These are phyloP conservation scores for Epichloe glyceriae DNA, from an alignment of 2,329 filamentous ascomycete species.

Conservation along the genomic window DNA sequence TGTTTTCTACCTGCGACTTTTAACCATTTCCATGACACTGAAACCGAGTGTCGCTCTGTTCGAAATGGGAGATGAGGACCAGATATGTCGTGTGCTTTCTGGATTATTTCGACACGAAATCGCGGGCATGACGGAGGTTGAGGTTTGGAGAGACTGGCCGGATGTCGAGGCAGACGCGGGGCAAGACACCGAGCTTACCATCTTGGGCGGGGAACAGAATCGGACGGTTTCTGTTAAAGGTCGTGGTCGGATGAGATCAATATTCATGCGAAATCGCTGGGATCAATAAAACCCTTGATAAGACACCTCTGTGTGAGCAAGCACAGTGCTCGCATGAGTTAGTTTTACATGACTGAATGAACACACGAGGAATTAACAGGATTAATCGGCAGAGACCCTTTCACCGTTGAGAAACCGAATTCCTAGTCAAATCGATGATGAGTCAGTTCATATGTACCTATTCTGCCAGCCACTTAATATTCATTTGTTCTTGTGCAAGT, in stretches of 20 bases:
- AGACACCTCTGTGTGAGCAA: neutral
- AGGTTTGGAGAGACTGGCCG: conserved; percentile 63
- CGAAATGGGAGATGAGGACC: conserved; percentile 58
- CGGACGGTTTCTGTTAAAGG: conserved; percentile 28
- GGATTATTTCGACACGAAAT: conserved; percentile 26
- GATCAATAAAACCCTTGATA: neutral
- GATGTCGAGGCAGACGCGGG: conserved; percentile 23
- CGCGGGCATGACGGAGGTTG: conserved; percentile 26
- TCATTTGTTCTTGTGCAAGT: neutral
- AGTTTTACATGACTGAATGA: neutral
- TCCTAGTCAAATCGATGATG: neutral
- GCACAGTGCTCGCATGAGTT: too few relatives aligned
- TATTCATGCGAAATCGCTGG: conserved; percentile 15
- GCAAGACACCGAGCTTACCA: conserved; percentile 15
- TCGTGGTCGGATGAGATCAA: conserved; percentile 33
- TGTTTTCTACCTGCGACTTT: conserved; percentile 54
- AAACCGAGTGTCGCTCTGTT: conserved; percentile 46
- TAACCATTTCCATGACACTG: conserved; percentile 38
- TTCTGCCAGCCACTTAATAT: neutral
- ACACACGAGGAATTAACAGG: neutral
- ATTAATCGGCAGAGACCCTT: neutral
- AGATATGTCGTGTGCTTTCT: conserved; percentile 50
- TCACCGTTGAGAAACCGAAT: neutral
- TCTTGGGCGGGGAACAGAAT: conserved; percentile 5
- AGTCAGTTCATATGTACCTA: neutral